Percentiles rank a stretch among this genome's conserved stretches.
phyloP scores from a whole-genome alignment of 768 basidiomycete genomes.

The Clitopilus hobsonii region DNA sequence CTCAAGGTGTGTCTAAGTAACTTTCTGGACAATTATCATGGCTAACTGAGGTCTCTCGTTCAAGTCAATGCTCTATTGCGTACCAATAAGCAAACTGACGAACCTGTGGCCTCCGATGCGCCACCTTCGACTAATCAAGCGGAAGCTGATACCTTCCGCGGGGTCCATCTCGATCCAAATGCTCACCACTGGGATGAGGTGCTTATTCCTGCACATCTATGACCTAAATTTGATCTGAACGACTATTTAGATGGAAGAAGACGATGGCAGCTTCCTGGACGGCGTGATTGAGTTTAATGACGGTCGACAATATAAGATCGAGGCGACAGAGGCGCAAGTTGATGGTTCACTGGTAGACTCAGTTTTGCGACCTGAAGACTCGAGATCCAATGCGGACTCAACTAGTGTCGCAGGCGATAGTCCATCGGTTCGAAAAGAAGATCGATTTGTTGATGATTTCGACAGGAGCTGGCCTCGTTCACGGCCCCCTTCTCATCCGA shows the following conservation, averaged over 20 bases:
- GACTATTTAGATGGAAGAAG: slow-evolving; percentile 72
- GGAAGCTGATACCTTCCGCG: slow-evolving; percentile 91
- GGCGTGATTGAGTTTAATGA: slow-evolving; percentile 95
- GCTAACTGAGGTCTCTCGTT: slow-evolving; percentile 5
- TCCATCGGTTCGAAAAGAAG: slow-evolving; percentile 71
- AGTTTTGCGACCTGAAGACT: slow-evolving; percentile 22
- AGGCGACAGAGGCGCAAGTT: slow-evolving; percentile 31
- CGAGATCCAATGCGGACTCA: slow-evolving; percentile 16
- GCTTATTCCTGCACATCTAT: slow-evolving; percentile 20
- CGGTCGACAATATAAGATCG: slow-evolving; percentile 86
- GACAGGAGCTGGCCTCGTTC: slow-evolving; percentile 95
- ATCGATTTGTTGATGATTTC: slow-evolving; percentile 90
- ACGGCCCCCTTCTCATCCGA: slow-evolving; percentile 39
- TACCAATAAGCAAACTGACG: slow-evolving; percentile 31
- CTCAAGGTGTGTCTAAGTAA: slow-evolving; percentile 57
- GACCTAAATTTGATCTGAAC: not conserved
- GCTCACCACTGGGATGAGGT: slow-evolving; percentile 99
- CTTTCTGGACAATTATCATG: not conserved
- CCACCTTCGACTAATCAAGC: slow-evolving; percentile 55
- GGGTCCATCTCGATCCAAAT: slow-evolving; percentile 90
- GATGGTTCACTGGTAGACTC: slow-evolving; percentile 8
- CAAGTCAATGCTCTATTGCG: slow-evolving; percentile 24
- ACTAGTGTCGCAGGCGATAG: slow-evolving; percentile 19
- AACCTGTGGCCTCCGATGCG: slow-evolving; percentile 46
- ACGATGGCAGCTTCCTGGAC: slow-evolving; percentile 85